phyloP scores from a whole-genome alignment of 371 early-diverging fungal genomes.

The Zancudomyces culisetae region DNA sequence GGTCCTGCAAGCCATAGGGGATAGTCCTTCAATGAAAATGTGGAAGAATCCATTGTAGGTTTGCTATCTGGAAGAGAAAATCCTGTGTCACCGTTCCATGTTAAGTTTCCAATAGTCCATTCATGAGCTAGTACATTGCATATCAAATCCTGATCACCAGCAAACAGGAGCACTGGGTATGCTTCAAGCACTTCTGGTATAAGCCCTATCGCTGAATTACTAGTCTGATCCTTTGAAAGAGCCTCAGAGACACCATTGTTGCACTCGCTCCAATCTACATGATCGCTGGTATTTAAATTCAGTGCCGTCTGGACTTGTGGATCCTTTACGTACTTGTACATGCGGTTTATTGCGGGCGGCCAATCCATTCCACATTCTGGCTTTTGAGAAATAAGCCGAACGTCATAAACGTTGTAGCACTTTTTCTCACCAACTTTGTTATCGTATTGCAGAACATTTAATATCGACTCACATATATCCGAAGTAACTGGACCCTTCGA shows the following conservation, averaged over 20 bases:
- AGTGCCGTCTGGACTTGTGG: conserved; percentile 23
- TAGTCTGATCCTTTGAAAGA: conserved; percentile 8
- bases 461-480: conserved; percentile 15
- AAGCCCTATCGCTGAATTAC: conserved; percentile 11
- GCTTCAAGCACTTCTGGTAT: conserved; percentile 10
- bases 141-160: conserved; percentile 22
- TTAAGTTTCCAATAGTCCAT: conserved; percentile 18
- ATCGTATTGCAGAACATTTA: conserved; percentile 8
- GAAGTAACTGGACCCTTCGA: conserved; percentile 16
- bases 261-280: conserved; percentile 17
- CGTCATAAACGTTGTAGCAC: conserved; percentile 23
- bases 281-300: conserved; percentile 8
- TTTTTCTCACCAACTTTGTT: conserved; percentile 9
- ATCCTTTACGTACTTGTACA: conserved; percentile 17
- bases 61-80: background rate
- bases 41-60: background rate
- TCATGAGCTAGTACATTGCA: conserved; percentile 25
- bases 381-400: conserved; percentile 16
- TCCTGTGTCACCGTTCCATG: conserved; percentile 19
- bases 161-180: conserved; percentile 20
- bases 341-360: conserved; percentile 17
- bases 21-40: background rate
- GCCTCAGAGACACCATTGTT: conserved; percentile 7
- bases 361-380: conserved; percentile 27
- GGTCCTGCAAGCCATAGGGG: conserved; percentile 15